These are phyloP conservation scores for Cercophora sp. DNA, from an alignment of 495 filamentous ascomycete species.

Conservation along the genomic window DNA sequence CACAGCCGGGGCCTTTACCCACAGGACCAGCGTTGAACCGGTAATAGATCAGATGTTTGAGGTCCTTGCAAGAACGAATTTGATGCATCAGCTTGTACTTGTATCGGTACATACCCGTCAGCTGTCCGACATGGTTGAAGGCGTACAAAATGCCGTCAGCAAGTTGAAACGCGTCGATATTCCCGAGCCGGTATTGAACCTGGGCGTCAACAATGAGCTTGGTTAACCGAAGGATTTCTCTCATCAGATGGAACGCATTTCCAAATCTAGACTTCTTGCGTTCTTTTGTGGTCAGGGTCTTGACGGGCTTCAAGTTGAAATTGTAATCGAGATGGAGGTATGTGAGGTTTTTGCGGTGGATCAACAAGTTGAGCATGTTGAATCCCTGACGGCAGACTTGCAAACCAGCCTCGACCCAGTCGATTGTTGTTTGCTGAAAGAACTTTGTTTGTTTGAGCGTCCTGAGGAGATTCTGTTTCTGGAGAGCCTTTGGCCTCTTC, in stretches of 20 bases:
- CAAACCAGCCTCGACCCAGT: slow-evolving; percentile 98
- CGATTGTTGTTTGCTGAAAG: slow-evolving; percentile 98
- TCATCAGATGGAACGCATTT: slow-evolving; percentile 99
- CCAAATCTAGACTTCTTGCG: slow-evolving; percentile 99
- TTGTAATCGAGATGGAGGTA: slow-evolving; percentile 99
- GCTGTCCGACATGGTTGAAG: slow-evolving; percentile 98
- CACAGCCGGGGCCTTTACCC: slow-evolving; percentile 95
- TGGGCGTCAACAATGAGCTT: slow-evolving; percentile 99
- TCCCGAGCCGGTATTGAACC: slow-evolving; percentile 95
- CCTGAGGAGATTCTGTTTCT: slow-evolving; percentile 86
- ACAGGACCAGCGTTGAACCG: slow-evolving; percentile 98
- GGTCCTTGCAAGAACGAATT: slow-evolving; percentile 97
- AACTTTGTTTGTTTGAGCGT: slow-evolving; percentile 95
- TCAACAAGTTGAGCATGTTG: slow-evolving; percentile 98
- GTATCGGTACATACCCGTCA: slow-evolving; percentile 99
- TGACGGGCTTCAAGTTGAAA: slow-evolving; percentile 99
- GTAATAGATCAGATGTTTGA: slow-evolving; percentile 99
- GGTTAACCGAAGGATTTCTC: slow-evolving; percentile 94
- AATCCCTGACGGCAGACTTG: slow-evolving; percentile 98
- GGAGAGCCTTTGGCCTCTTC: slow-evolving; percentile 88
- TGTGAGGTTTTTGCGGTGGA: slow-evolving; percentile 97
- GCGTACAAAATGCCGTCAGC: slow-evolving; percentile 98
- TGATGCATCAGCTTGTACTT: slow-evolving; percentile 99
- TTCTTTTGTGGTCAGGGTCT: slow-evolving; percentile 98
- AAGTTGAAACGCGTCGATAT: slow-evolving; percentile 98